Conservation (phyloP, 805 yeast genomes). For the Limtongia smithiae region DNA sequence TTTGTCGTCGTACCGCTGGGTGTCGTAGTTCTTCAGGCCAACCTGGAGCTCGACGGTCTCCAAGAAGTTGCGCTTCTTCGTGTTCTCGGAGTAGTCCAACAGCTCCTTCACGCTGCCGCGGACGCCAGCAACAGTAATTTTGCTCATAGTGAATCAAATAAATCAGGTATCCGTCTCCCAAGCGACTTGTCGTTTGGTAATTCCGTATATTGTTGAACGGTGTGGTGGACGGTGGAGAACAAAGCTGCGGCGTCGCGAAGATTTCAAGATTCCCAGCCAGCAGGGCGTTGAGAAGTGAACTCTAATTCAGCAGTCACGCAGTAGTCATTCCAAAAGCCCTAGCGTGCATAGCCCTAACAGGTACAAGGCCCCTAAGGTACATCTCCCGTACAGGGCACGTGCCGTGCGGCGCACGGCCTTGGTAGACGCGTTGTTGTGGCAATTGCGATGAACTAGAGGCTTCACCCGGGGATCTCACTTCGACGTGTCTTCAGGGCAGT, state of each 20-base stretch:
- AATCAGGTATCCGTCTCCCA: slow-evolving; percentile 27
- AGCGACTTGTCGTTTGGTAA: slow-evolving; percentile 28
- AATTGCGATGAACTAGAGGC: too few species aligned
- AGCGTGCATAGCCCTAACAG: too few species aligned
- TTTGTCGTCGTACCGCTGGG: slow-evolving; percentile 64
- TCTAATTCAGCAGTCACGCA: slow-evolving; percentile 15
- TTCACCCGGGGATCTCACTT: too few species aligned
- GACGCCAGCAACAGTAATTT: slow-evolving; percentile 86
- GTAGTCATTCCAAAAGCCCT: background rate
- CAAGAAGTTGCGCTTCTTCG: slow-evolving; percentile 99
- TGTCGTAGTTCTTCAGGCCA: slow-evolving; percentile 99
- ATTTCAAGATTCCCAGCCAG: too few species aligned
- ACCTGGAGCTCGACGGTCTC: slow-evolving; percentile 99
- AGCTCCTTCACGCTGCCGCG: slow-evolving; percentile 95
- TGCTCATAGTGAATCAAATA: slow-evolving; percentile 36
- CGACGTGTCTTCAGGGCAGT: too few species aligned
- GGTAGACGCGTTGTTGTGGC: background rate
- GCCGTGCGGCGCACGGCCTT: slow-evolving; percentile 5
- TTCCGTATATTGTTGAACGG: slow-evolving; percentile 9
- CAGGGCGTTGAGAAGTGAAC: background rate
- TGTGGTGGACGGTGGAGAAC: background rate
- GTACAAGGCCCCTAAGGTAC: too few species aligned
- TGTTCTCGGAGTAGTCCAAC: slow-evolving; percentile 79
- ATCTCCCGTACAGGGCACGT: too few species aligned
- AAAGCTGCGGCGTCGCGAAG: background rate